Conservation (phyloP, 257 asterid genomes). For the Lantana camara region DNA sequence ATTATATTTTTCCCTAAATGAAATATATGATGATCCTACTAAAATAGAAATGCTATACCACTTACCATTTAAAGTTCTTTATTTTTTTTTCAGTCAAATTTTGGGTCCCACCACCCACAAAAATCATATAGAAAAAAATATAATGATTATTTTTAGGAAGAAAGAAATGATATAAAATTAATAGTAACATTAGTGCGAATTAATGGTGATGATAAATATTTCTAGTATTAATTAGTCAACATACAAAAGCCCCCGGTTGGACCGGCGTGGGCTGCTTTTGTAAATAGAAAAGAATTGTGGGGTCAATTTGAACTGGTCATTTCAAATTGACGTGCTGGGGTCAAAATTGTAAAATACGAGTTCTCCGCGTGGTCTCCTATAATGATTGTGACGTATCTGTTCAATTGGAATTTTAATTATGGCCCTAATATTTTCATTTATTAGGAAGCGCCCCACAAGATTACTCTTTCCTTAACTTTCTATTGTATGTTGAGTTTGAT, state of each 20-base stretch:
- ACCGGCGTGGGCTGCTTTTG: conserved; percentile 34
- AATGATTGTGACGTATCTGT: conserved; percentile 48
- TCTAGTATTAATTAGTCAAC: conserved; percentile 26
- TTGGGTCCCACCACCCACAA: neutral
- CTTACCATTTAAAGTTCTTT: neutral
- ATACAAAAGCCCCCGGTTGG: conserved; percentile 35
- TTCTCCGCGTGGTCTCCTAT: conserved; percentile 66
- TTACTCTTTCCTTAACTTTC: neutral
- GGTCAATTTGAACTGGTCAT: conserved; percentile 42
- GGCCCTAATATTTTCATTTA: conserved; percentile 26
- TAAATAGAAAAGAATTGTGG: conserved; percentile 18
- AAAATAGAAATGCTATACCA: conserved; percentile 11
- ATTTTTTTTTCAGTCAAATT: too few relatives aligned
- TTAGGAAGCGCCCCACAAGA: neutral
- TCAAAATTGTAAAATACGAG: conserved; percentile 37
- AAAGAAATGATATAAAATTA: neutral
- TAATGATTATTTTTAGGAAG: conserved; percentile 12
- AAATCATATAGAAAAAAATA: neutral
- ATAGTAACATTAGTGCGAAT: conserved; percentile 26
- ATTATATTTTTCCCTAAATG: neutral
- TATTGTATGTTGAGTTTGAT: neutral
- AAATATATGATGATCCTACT: neutral
- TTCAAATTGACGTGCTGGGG: conserved; percentile 34
- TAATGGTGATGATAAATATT: conserved; percentile 5
- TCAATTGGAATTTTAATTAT: neutral